These are phyloP conservation scores for Fulvia fulva DNA, from an alignment of 2,329 filamentous ascomycete species.

Conservation along the genomic window DNA sequence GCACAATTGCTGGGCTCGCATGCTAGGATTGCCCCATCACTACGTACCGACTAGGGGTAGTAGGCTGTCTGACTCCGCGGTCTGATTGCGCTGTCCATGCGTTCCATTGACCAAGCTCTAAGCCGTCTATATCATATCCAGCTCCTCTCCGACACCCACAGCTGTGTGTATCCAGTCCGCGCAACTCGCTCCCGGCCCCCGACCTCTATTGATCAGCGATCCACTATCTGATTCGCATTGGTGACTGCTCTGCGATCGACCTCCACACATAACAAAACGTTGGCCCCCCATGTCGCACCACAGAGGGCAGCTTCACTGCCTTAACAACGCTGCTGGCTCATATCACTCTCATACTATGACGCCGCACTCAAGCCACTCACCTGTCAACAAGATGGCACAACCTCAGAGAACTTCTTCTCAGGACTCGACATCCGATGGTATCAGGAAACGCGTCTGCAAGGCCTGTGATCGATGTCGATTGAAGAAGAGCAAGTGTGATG, in stretches of 20 bases:
- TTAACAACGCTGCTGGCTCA: conserved; percentile 16
- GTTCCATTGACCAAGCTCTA: conserved; percentile 4
- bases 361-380: conserved; percentile 17
- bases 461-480: conserved; percentile 62
- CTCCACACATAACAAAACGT: not conserved
- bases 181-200: not conserved
- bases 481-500: conserved; percentile 67
- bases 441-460: conserved; percentile 61
- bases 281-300: conserved; percentile 17
- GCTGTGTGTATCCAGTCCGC: not conserved
- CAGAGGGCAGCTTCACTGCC: conserved; percentile 17
- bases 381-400: conserved; percentile 22
- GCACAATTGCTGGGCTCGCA: conserved; percentile 12
- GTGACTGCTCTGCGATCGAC: not conserved
- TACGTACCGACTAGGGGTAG: conserved; percentile 5
- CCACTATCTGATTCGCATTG: not conserved
- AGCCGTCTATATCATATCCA: conserved; percentile 13
- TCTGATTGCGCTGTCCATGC: conserved; percentile 6
- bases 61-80: conserved; percentile 8
- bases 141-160: not conserved
- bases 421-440: conserved; percentile 27
- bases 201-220: not conserved
- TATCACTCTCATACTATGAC: conserved; percentile 24
- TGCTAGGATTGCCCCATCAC: conserved; percentile 12
- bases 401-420: conserved; percentile 23